Conservation (phyloP, 495 filamentous ascomycete species). For the Cercophora sp. region DNA sequence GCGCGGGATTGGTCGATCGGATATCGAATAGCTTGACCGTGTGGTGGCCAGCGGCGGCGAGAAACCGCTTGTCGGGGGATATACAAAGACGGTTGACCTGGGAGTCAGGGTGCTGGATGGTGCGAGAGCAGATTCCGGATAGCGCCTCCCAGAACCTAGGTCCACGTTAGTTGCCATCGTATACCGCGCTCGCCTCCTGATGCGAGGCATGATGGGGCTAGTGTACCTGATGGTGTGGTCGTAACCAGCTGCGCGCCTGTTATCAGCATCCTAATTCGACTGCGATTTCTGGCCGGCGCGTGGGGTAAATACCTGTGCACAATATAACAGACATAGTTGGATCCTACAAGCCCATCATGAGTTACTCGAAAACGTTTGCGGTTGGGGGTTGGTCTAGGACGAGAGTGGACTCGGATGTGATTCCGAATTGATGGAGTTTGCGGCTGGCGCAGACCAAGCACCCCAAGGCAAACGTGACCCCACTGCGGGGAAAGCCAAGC, state of each 20-base stretch:
- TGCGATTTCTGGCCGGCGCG: not conserved
- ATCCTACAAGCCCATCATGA: constrained; percentile 21
- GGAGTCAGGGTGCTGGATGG: constrained; percentile 94
- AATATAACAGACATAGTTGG: constrained; percentile 78
- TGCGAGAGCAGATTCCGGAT: constrained; percentile 94
- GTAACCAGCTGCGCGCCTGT: constrained; percentile 68
- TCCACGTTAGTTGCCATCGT: not conserved
- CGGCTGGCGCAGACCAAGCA: no score
- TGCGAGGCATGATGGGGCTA: not conserved
- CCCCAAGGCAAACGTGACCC: not conserved
- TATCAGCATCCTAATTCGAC: not conserved
- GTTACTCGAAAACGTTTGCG: not conserved
- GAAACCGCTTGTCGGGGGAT: constrained; percentile 92
- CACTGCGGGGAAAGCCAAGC: not conserved
- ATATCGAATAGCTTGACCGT: constrained; percentile 97
- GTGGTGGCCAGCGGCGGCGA: constrained; percentile 91
- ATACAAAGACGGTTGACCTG: constrained; percentile 98
- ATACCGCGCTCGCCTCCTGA: not conserved
- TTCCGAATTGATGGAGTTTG: no score
- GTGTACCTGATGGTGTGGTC: constrained; percentile 95
- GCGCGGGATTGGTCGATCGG: constrained; percentile 90
- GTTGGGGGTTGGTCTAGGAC: no score
- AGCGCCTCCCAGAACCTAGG: constrained; percentile 95
- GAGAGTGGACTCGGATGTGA: no score
- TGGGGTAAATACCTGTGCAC: constrained; percentile 63